Conservation (phyloP, 345 rosid genomes). For the Raphanus raphanistrum region DNA sequence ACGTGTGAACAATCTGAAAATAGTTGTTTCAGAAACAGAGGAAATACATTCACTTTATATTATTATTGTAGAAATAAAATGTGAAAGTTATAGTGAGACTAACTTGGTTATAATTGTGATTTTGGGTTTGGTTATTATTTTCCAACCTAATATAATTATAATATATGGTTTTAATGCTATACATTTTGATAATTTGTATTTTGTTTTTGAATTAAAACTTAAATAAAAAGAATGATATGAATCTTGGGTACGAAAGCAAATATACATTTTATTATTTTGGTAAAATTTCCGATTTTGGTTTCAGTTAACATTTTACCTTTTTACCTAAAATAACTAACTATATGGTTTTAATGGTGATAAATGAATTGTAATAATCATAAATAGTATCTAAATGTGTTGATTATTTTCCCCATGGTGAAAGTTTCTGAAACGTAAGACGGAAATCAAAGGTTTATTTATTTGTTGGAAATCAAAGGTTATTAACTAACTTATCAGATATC, state of each 20-base stretch:
- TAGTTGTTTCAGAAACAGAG: too few relatives aligned
- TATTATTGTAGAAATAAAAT: neutral
- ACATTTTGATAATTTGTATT: neutral
- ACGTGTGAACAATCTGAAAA: too few relatives aligned
- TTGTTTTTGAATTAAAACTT: neutral
- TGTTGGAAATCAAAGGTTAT: neutral
- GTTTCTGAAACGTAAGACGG: neutral
- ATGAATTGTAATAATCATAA: slow-evolving; percentile 1
- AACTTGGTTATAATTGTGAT: neutral
- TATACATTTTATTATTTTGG: neutral
- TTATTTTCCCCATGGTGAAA: neutral
- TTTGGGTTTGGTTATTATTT: neutral
- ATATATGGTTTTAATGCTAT: neutral
- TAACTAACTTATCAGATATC: slow-evolving; percentile 9
- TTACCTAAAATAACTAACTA: neutral
- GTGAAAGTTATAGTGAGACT: neutral
- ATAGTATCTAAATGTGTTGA: neutral
- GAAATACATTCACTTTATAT: neutral
- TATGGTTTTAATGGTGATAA: neutral
- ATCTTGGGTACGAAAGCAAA: neutral
- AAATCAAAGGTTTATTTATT: neutral
- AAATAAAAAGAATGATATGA: neutral
- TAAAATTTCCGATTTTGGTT: neutral
- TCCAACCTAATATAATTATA: neutral
- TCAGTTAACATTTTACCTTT: neutral